phyloP scores from a whole-genome alignment of 805 yeast genomes.

The Saturnispora galanensis region DNA sequence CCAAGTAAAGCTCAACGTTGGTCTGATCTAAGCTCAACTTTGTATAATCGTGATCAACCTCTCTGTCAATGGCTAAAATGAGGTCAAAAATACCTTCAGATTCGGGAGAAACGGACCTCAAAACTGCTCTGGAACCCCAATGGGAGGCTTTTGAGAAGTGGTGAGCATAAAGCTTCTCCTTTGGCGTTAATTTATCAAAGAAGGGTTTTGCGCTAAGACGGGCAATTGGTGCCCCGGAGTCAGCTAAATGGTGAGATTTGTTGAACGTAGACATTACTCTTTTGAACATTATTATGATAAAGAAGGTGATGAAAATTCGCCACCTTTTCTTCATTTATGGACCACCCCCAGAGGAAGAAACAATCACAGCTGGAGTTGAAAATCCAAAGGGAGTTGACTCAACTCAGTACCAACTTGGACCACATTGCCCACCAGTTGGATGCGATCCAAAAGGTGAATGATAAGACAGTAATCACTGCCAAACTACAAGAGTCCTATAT shows the following conservation, averaged over 20 bases:
- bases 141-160: constrained; percentile 76
- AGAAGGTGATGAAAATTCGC: not conserved
- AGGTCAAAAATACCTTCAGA: constrained; percentile 68
- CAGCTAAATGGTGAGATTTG: constrained; percentile 36
- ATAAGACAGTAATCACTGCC: constrained; percentile 4
- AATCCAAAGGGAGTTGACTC: not conserved
- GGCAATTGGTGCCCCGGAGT: constrained; percentile 58
- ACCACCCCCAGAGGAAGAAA: constrained; percentile 4
- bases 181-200: constrained; percentile 52
- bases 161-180: constrained; percentile 70
- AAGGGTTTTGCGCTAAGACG: constrained; percentile 58
- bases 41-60: constrained; percentile 39
- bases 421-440: not conserved
- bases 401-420: not conserved
- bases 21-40: constrained; percentile 27
- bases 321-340: constrained; percentile 1
- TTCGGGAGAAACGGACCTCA: constrained; percentile 76
- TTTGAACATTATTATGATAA: not conserved
- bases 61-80: constrained; percentile 48
- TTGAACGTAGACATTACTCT: constrained; percentile 11
- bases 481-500: constrained; percentile 4
- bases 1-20: constrained; percentile 41
- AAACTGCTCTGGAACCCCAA: constrained; percentile 69
- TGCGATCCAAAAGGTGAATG: constrained; percentile 3
- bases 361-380: not conserved